These are phyloP conservation scores for Dictyostelium citrinum DNA, from an alignment of 78 protist genomes.

Conservation along the genomic window DNA sequence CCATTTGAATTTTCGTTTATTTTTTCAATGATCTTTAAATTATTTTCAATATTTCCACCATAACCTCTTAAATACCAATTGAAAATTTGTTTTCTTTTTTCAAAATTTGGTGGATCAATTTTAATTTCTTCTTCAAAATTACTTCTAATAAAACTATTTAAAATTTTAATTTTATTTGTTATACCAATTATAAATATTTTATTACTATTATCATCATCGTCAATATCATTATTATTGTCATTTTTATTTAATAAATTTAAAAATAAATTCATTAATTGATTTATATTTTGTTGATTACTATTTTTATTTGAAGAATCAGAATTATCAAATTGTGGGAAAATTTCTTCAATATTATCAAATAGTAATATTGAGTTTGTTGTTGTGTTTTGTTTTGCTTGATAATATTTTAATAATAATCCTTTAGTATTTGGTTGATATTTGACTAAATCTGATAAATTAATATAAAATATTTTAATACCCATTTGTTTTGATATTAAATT, in stretches of 20 bases:
- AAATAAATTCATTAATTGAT: not conserved
- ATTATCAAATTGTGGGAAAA: conserved; percentile 18
- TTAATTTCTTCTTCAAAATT: conserved; percentile 43
- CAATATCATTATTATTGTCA: not conserved
- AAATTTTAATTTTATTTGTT: not conserved
- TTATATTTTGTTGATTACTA: not conserved
- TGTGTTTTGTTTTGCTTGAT: conserved; percentile 12
- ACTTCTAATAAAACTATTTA: not conserved
- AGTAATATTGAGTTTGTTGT: not conserved
- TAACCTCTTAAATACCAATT: not conserved
- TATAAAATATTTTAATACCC: not conserved
- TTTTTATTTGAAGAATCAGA: not conserved
- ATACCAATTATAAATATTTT: conserved; percentile 46
- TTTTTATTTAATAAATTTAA: not conserved
- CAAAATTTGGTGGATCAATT: conserved; percentile 28
- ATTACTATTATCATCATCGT: not conserved
- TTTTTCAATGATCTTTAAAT: not conserved
- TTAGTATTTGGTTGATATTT: conserved; percentile 29
- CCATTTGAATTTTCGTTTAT: conserved; percentile 63
- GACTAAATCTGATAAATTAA: not conserved
- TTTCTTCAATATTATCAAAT: conserved; percentile 45
- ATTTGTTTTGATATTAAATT: not conserved
- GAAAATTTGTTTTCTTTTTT: conserved; percentile 44
- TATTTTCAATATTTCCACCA: not conserved
- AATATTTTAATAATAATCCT: conserved; percentile 22